phyloP scores from a whole-genome alignment of 257 asterid genomes.

The Ocimum tenuiflorum region DNA sequence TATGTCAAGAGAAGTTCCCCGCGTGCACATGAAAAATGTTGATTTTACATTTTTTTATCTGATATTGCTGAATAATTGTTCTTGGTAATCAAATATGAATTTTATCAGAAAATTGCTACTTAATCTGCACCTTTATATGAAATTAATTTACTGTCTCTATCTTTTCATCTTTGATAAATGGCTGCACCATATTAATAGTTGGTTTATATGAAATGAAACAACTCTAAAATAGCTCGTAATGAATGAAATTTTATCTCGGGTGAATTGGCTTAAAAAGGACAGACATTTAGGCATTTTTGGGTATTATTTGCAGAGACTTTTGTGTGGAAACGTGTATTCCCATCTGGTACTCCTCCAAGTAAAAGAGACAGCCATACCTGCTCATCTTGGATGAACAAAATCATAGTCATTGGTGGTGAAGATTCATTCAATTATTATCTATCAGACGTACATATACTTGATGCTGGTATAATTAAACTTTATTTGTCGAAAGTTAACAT shows the following conservation, averaged over 20 bases:
- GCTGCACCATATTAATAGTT: background rate
- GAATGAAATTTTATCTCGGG: background rate
- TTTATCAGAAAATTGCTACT: background rate
- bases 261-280: background rate
- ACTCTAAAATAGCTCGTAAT: background rate
- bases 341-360: slow-evolving; percentile 93
- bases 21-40: background rate
- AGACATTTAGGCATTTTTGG: background rate
- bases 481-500: slow-evolving; percentile 1
- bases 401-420: slow-evolving; percentile 93
- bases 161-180: background rate
- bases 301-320: slow-evolving; percentile 55
- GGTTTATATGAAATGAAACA: background rate
- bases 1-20: background rate
- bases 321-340: slow-evolving; percentile 71
- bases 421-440: slow-evolving; percentile 69
- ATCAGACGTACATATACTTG: slow-evolving; percentile 92
- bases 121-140: background rate
- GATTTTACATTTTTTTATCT: background rate
- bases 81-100: background rate
- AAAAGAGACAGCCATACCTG: slow-evolving; percentile 92
- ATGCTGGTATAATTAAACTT: slow-evolving; percentile 53
- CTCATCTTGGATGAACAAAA: slow-evolving; percentile 87
- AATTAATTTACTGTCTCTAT: background rate
- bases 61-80: slow-evolving; percentile 15